phyloP scores from a whole-genome alignment of 2,329 filamentous ascomycete genomes.

The Colletotrichum spinosum region DNA sequence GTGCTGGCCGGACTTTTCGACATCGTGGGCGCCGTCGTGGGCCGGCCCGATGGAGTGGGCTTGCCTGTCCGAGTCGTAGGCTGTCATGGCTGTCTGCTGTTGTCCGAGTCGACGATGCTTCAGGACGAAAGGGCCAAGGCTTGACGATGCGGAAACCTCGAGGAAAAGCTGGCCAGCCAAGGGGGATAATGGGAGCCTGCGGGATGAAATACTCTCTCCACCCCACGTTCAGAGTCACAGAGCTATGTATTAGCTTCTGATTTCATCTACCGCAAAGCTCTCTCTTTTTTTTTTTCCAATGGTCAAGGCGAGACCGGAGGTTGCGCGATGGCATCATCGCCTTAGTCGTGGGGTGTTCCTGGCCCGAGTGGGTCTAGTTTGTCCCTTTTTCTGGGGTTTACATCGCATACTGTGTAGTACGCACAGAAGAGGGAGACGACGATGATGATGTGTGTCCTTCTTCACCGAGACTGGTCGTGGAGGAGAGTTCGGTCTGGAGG shows the following conservation, averaged over 20 bases:
- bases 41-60: constrained; percentile 24
- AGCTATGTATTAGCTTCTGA: constrained; percentile 7
- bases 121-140: background rate
- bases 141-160: background rate
- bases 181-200: background rate
- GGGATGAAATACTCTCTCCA: too few species aligned
- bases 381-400: too few species aligned
- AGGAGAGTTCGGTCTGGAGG: constrained; percentile 1
- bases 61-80: constrained; percentile 21
- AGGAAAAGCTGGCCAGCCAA: background rate
- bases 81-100: constrained; percentile 23
- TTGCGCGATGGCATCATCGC: constrained; percentile 28
- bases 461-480: background rate
- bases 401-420: too few species aligned
- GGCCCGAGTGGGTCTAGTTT: constrained; percentile 8
- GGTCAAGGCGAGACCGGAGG: constrained; percentile 31
- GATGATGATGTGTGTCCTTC: too few species aligned
- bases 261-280: background rate
- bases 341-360: constrained; percentile 26
- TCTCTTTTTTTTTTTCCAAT: background rate
- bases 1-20: constrained; percentile 20
- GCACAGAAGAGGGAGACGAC: too few species aligned
- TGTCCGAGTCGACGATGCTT: background rate
- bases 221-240: background rate
- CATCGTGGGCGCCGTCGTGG: constrained; percentile 23